These are phyloP conservation scores for Hortiboletus flavorubellus DNA, from an alignment of 768 basidiomycete species.

Conservation along the genomic window DNA sequence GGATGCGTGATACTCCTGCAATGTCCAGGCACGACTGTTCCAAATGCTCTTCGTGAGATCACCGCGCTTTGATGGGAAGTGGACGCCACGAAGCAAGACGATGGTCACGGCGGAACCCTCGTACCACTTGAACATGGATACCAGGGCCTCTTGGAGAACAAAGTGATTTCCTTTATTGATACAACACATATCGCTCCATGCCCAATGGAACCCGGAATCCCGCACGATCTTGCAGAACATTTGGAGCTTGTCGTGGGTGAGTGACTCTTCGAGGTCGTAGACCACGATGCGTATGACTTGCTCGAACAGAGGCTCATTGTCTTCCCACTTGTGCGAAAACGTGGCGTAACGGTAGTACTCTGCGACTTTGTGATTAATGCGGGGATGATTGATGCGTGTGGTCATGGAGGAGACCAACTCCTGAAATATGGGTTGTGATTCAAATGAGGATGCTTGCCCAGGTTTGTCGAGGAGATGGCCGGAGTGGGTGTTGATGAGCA, in stretches of 20 bases:
- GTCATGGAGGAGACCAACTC: slow-evolving; percentile 6
- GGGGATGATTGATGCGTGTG: background rate
- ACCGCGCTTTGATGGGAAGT: background rate
- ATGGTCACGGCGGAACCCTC: background rate
- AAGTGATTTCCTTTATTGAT: background rate
- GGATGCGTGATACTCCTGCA: background rate
- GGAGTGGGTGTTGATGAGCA: slow-evolving; percentile 4
- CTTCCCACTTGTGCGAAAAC: background rate
- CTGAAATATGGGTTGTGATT: background rate
- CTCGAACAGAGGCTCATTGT: background rate
- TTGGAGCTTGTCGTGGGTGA: background rate
- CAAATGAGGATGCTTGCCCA: background rate
- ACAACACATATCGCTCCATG: background rate
- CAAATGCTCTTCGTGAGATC: background rate
- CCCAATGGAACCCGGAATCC: background rate
- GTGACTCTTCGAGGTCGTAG: background rate
- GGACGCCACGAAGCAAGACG: background rate
- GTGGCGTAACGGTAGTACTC: background rate
- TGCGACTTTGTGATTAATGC: background rate
- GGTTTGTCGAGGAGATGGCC: slow-evolving; percentile 1
- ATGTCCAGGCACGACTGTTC: background rate
- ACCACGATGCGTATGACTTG: background rate
- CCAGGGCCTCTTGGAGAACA: background rate
- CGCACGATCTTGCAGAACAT: background rate
- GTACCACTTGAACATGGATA: background rate